Conservation (phyloP, 108 stramenopile species). For the Stephanodiscus triporus region DNA sequence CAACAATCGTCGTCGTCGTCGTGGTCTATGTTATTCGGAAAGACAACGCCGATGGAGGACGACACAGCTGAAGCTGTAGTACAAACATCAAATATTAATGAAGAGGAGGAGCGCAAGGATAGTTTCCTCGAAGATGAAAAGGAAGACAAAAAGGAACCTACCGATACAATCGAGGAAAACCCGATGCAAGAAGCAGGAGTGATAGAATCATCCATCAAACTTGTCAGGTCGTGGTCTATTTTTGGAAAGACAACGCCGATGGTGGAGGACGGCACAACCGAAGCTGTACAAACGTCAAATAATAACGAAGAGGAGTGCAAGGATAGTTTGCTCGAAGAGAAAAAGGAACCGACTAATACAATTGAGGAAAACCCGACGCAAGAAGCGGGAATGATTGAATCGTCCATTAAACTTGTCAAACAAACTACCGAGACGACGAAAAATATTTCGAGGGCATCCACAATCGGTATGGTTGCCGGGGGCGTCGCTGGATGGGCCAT, state of each 20-base stretch:
- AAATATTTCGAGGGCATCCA: conserved; percentile 40
- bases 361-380: neutral
- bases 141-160: neutral
- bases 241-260: neutral
- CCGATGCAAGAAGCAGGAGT: neutral
- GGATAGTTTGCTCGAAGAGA: conserved; percentile 13
- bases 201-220: neutral
- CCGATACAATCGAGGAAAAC: neutral
- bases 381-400: conserved; percentile 23
- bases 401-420: conserved; percentile 37
- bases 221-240: neutral
- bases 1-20: neutral
- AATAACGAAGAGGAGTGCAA: conserved; percentile 4
- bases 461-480: conserved; percentile 62
- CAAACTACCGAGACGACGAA: conserved; percentile 43
- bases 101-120: too few relatives aligned
- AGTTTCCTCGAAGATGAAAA: neutral
- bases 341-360: neutral
- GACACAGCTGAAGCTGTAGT: neutral
- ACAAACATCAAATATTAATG: neutral
- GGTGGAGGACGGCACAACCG: neutral
- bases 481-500: conserved; percentile 70
- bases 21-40: conserved; percentile 23
- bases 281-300: neutral
- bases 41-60: neutral